These are phyloP conservation scores for Colletotrichum sp. DNA, from an alignment of 2,329 filamentous ascomycete genomes.

Conservation along the genomic window DNA sequence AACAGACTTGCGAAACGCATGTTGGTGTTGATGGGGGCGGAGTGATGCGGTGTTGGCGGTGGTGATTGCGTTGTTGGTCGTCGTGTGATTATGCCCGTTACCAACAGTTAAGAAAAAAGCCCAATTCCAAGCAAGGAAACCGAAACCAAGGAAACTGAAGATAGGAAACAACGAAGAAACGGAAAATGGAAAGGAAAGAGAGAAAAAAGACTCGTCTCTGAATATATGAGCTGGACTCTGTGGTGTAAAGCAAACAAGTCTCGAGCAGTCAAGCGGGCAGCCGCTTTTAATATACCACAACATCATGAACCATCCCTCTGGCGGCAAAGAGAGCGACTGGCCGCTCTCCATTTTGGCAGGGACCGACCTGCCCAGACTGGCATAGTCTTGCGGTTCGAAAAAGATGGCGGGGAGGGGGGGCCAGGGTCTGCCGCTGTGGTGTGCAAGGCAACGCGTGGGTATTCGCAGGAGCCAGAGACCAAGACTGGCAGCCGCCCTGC, in stretches of 20 bases:
- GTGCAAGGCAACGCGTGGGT: constrained; percentile 10
- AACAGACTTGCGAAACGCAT: constrained; percentile 58
- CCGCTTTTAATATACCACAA: constrained; percentile 16
- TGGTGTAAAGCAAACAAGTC: not conserved
- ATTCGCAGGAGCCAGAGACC: constrained; percentile 1
- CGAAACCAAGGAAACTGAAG: constrained; percentile 5
- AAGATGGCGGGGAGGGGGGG: not conserved
- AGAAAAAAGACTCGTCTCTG: constrained; percentile 6
- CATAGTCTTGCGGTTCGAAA: not conserved
- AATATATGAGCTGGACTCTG: constrained; percentile 2
- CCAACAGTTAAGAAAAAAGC: not conserved
- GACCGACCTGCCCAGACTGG: not conserved
- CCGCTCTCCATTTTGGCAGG: not conserved
- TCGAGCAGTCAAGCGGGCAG: not conserved
- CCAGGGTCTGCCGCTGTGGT: not conserved
- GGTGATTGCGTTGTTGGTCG: not conserved
- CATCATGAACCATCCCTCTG: not conserved
- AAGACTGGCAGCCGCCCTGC: constrained; percentile 18
- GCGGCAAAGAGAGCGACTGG: constrained; percentile 2
- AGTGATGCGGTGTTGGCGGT: not conserved
- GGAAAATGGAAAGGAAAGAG: constrained; percentile 22
- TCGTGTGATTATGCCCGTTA: not conserved
- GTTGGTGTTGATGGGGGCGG: constrained; percentile 24
- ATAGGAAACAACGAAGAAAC: constrained; percentile 11
- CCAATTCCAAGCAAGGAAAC: constrained; percentile 1